phyloP scores from a whole-genome alignment of 148 eudicot genomes.

The Rhododendron griersonianum region DNA sequence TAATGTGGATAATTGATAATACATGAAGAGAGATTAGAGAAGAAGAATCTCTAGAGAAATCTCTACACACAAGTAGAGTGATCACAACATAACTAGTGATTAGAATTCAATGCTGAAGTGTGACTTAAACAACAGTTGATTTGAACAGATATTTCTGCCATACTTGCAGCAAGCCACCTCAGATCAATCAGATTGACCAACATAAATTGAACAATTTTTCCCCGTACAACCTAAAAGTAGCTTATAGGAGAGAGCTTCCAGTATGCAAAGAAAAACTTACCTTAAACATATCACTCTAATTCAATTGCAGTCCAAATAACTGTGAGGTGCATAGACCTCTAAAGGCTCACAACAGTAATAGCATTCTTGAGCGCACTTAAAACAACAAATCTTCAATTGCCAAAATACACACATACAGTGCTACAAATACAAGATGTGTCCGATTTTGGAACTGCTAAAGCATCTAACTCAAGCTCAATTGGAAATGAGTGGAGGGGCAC shows the following conservation, averaged over 20 bases:
- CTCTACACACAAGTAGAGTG: neutral
- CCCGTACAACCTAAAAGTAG: neutral
- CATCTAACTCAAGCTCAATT: neutral
- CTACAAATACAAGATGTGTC: neutral
- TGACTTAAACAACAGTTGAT: neutral
- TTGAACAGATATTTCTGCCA: neutral
- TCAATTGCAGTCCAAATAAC: neutral
- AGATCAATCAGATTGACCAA: neutral
- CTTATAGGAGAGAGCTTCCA: neutral
- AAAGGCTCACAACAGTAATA: neutral
- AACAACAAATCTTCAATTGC: neutral
- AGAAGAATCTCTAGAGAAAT: neutral
- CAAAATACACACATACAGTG: neutral
- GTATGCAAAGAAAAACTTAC: neutral
- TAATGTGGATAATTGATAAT: neutral
- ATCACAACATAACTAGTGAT: neutral
- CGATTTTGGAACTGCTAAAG: neutral
- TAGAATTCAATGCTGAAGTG: neutral
- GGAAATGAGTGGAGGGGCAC: neutral
- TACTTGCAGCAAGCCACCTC: neutral
- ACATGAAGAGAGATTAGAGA: neutral
- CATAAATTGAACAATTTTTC: neutral
- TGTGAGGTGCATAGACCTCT: neutral
- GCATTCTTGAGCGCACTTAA: neutral
- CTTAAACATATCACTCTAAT: neutral